A percentile compares a stretch with the other conserved stretches of the same genome.
These are phyloP conservation scores for Hordeum pubiflorum DNA, from an alignment of 202 grass and related monocot genomes.

Conservation along the genomic window DNA sequence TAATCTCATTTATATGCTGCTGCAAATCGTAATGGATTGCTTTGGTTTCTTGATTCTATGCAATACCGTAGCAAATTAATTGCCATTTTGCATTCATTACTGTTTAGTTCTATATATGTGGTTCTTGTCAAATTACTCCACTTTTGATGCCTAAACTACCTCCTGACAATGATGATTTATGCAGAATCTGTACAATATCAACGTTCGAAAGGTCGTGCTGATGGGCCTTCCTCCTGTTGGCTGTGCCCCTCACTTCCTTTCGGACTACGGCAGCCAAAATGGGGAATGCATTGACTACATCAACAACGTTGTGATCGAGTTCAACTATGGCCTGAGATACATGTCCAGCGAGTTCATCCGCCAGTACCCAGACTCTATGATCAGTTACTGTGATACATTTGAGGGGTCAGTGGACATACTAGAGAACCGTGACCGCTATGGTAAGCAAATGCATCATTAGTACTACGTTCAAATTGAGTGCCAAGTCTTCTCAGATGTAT, in stretches of 20 bases:
- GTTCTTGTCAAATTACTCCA: not conserved
- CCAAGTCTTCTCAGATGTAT: not conserved
- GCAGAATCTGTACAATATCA: slow-evolving; percentile 73
- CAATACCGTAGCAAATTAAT: not conserved
- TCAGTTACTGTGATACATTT: slow-evolving; percentile 68
- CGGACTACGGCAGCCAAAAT: slow-evolving; percentile 57
- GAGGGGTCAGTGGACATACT: slow-evolving; percentile 73
- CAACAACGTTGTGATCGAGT: slow-evolving; percentile 59
- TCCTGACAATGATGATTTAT: slow-evolving; percentile 20
- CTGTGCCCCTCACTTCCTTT: slow-evolving; percentile 71
- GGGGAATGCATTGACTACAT: slow-evolving; percentile 67
- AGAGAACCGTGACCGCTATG: slow-evolving; percentile 49
- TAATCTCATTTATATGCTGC: not conserved
- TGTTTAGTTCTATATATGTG: slow-evolving; percentile 6
- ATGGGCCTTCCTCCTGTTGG: slow-evolving; percentile 74
- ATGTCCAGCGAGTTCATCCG: slow-evolving; percentile 53
- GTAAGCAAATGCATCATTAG: slow-evolving; percentile 31
- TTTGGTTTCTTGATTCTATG: not conserved
- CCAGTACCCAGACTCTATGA: slow-evolving; percentile 48
- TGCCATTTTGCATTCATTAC: not conserved
- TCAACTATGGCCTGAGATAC: slow-evolving; percentile 62
- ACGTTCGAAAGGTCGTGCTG: slow-evolving; percentile 51
- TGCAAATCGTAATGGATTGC: not conserved
- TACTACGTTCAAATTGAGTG: not conserved
- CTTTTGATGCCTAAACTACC: not conserved